A percentile compares a stretch with the other conserved stretches of the same genome.
These are phyloP conservation scores for Trichoderma koningiopsis DNA, from an alignment of 2,329 filamentous ascomycete genomes.

Conservation along the genomic window DNA sequence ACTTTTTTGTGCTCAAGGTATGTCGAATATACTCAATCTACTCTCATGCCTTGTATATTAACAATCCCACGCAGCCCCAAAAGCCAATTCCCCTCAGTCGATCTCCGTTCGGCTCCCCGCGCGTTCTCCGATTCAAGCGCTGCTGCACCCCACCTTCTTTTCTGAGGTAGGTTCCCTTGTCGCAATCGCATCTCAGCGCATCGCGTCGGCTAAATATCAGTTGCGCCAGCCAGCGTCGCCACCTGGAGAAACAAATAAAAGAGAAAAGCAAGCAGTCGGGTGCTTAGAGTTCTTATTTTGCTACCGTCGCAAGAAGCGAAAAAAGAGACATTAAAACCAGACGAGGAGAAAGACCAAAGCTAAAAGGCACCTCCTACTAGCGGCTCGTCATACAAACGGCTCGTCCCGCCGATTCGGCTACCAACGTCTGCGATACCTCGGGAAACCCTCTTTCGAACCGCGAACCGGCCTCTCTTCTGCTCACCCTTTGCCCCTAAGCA, in stretches of 20 bases:
- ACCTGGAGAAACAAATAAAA: not conserved
- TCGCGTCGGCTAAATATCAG: slow-evolving; percentile 1
- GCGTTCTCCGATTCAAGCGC: slow-evolving; percentile 21
- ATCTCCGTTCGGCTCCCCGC: slow-evolving; percentile 25
- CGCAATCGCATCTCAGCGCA: slow-evolving; percentile 21
- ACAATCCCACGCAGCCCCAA: not conserved
- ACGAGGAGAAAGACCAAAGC: not conserved
- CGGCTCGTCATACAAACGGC: not conserved
- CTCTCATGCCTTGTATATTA: not conserved
- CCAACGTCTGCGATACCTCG: not conserved
- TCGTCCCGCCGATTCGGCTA: not conserved
- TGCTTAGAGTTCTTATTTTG: not conserved
- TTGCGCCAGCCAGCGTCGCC: not conserved
- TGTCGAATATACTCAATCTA: not conserved
- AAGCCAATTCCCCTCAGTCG: slow-evolving; percentile 9
- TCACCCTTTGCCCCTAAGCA: not conserved
- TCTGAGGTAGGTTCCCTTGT: not conserved
- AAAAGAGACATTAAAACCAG: not conserved
- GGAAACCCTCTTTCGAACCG: not conserved
- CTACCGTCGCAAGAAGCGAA: not conserved
- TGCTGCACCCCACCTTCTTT: slow-evolving; percentile 20
- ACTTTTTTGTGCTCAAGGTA: not conserved
- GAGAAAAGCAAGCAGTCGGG: not conserved
- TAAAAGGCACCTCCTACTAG: not conserved
- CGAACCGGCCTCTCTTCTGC: not conserved